phyloP scores from a whole-genome alignment of 176 grass and related monocot genomes.

The Pontederia paniculata region DNA sequence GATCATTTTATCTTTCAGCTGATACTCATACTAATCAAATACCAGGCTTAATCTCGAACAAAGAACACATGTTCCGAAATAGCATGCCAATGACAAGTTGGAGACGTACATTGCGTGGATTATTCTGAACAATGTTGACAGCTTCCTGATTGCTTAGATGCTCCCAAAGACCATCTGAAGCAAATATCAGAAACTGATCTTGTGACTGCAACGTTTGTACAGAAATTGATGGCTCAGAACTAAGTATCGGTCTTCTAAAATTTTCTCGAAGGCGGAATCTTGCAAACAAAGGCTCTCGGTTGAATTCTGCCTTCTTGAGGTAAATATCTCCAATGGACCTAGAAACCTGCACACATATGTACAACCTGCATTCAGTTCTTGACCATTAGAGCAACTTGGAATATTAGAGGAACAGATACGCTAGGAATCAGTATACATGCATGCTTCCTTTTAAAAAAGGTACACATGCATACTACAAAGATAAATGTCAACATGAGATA shows the following conservation, averaged over 20 bases:
- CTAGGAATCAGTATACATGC: too few species aligned
- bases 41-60: too few species aligned
- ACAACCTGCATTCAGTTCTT: neutral
- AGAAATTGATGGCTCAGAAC: constrained; percentile 67
- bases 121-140: constrained; percentile 62
- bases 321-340: constrained; percentile 89
- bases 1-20: too few species aligned
- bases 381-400: too few species aligned
- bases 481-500: too few species aligned
- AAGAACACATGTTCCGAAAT: too few species aligned
- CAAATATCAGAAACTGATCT: constrained; percentile 88
- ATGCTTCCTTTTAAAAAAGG: too few species aligned
- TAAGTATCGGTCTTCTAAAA: constrained; percentile 61
- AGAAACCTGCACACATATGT: constrained; percentile 38
- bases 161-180: constrained; percentile 94
- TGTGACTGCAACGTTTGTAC: constrained; percentile 46
- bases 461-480: too few species aligned
- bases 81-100: too few species aligned
- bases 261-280: constrained; percentile 56
- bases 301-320: constrained; percentile 83
- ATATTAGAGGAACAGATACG: too few species aligned
- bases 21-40: too few species aligned
- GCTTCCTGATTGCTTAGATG: constrained; percentile 86
- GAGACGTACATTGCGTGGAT: constrained; percentile 50
- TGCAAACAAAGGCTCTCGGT: constrained; percentile 52